Evolutionary conservation across 1,284 basidiomycete genomes (phyloP).

Genomic region (Wallemia hederae): DNA sequence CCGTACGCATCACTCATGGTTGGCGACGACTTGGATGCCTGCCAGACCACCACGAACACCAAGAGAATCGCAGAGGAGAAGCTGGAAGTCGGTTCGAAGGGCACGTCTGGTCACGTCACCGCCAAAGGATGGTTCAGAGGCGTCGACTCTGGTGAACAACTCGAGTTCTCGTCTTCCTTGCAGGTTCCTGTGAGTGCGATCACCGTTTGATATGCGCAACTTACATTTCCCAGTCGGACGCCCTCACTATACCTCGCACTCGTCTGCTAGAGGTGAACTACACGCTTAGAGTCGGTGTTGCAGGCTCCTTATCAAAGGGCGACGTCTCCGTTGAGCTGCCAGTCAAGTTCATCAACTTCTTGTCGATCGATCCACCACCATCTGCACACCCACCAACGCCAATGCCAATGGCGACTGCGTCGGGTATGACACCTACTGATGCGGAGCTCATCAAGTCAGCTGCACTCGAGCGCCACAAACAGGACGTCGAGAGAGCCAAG

Average conservation of each 20-base stretch:
- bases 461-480: neutral
- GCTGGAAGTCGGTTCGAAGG: constrained; percentile 35
- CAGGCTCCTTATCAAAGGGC: constrained; percentile 28
- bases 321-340: constrained; percentile 39
- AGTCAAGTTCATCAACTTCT: constrained; percentile 40
- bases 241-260: constrained; percentile 40
- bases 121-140: constrained; percentile 70
- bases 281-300: constrained; percentile 35
- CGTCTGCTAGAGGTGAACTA: constrained; percentile 55
- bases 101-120: constrained; percentile 36
- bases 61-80: constrained; percentile 35
- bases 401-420: neutral
- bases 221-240: constrained; percentile 25
- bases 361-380: constrained; percentile 49
- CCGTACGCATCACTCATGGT: constrained; percentile 6
- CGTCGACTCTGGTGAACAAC: constrained; percentile 30
- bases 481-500: neutral
- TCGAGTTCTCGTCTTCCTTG: constrained; percentile 32
- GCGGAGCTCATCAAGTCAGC: neutral
- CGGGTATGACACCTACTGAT: neutral
- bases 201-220: constrained; percentile 2
- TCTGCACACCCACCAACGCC: constrained; percentile 1
- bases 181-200: constrained; percentile 35
- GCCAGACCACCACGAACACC: constrained; percentile 28
- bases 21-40: constrained; percentile 24